phyloP scores from a whole-genome alignment of 306 rosid genomes.

The Glycyrrhiza uralensis region DNA sequence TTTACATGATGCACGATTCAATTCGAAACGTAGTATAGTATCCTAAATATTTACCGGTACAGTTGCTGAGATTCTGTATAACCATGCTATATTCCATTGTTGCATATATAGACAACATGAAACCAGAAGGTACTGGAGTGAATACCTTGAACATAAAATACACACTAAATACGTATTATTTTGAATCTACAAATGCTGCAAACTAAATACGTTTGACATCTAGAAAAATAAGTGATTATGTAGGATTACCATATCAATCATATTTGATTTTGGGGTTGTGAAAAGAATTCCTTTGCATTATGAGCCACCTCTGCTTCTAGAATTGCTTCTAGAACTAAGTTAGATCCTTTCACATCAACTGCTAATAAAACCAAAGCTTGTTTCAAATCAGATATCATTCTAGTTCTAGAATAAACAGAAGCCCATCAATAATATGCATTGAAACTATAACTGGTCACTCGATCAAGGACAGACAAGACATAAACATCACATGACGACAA shows the following conservation, averaged over 20 bases:
- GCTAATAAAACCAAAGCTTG: slow-evolving; percentile 34
- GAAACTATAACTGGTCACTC: background rate
- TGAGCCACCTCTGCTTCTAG: slow-evolving; percentile 88
- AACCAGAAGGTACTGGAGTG: slow-evolving; percentile 25
- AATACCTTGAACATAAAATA: background rate
- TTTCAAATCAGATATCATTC: slow-evolving; percentile 24
- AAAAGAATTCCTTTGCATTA: slow-evolving; percentile 80
- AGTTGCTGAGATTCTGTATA: slow-evolving; percentile 14
- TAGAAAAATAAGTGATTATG: background rate
- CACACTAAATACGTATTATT: too few species aligned
- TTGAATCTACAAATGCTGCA: too few species aligned
- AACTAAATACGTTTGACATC: background rate
- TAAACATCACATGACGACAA: background rate
- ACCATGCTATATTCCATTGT: background rate
- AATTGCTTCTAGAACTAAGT: slow-evolving; percentile 73
- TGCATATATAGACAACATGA: slow-evolving; percentile 19
- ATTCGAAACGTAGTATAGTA: background rate
- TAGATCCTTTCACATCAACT: slow-evolving; percentile 66
- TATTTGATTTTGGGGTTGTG: slow-evolving; percentile 59
- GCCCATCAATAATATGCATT: background rate
- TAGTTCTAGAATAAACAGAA: slow-evolving; percentile 9
- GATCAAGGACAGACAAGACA: slow-evolving; percentile 17
- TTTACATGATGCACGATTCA: background rate
- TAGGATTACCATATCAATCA: slow-evolving; percentile 28
- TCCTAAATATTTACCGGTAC: background rate